These are phyloP conservation scores for Pseudopyrenochaeta lycopersici DNA, from an alignment of 2,329 filamentous ascomycete species.

Conservation along the genomic window DNA sequence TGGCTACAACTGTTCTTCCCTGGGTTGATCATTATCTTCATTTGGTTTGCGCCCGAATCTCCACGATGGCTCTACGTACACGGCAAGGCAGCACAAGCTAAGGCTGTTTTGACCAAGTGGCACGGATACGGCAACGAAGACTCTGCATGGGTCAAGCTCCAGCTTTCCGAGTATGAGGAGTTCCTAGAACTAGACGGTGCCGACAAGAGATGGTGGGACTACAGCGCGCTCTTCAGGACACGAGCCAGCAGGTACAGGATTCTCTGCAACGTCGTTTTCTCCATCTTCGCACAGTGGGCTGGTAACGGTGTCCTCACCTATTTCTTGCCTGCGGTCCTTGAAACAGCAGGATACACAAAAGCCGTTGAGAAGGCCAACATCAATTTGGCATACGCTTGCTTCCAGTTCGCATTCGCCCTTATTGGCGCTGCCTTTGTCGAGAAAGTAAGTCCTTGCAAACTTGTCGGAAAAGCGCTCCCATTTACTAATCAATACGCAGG, in stretches of 20 bases:
- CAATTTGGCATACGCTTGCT: conserved; percentile 47
- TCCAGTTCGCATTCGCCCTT: conserved; percentile 45
- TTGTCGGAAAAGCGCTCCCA: background rate
- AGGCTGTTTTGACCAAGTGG: conserved; percentile 64
- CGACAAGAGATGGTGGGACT: conserved; percentile 69
- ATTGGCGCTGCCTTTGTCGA: too few relatives aligned
- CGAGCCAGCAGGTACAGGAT: conserved; percentile 58
- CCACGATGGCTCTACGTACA: conserved; percentile 67
- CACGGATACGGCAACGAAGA: conserved; percentile 58
- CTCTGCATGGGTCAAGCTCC: conserved; percentile 35
- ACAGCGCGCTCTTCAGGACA: conserved; percentile 60
- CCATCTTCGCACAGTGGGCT: conserved; percentile 60
- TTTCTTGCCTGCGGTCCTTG: conserved; percentile 45
- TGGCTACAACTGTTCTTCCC: conserved; percentile 40
- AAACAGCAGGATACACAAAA: conserved; percentile 45
- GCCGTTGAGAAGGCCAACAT: conserved; percentile 46
- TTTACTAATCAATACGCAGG: conserved; percentile 41
- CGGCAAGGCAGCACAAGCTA: conserved; percentile 62
- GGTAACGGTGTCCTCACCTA: conserved; percentile 49
- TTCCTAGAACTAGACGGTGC: conserved; percentile 63
- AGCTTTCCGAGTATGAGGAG: conserved; percentile 53
- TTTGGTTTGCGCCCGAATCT: conserved; percentile 65
- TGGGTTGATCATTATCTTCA: conserved; percentile 54
- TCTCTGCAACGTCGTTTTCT: conserved; percentile 61
- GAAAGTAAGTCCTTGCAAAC: too few relatives aligned